Base-by-base conservation (phyloP, 768 basidiomycete species). In the Kwoniella mangroviensis region DNA sequence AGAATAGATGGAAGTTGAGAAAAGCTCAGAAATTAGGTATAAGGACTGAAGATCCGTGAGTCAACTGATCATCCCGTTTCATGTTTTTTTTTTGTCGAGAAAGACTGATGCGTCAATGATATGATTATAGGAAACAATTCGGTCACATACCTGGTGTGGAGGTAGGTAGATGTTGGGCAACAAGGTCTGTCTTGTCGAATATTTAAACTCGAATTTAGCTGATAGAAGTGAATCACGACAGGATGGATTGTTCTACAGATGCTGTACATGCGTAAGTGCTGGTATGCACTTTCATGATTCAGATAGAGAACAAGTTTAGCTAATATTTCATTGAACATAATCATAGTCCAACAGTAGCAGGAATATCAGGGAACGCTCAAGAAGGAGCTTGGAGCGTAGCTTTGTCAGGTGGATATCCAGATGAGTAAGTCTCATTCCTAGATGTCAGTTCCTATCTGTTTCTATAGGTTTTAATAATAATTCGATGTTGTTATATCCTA, bases 161-260 rank as follows among this genome's bases (percentile, higher is more conserved):
- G 26, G 88, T 94, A 17, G 93, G 93, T 2, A 89, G 89, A 26
- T 92, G 91, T 90, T 97, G 93, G 92, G 87, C 88, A 65, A 87
- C 86, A 5, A 85, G 93, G 85, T 86, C 84, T 66, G 88, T 75
- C 11, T 4, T 26, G 28, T 45, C 26, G 15, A 28, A 59, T 26
- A 24, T 7, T 9, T 7, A 57, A 3, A 15, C 28, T 28, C 2
- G 10, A 56, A 15, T 24, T 2, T 63, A n/a, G 28, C n/a, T 64
- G 19, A 63, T 66, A 19, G 24, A 15, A 49, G 45, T 19, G 3
- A 49, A 49, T 12, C 10, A 1, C 22, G 65, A 21, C 72, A 71
- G 43, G 53, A 88, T 88, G 64, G 85, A 86, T 63, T 86, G 85
- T 53, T 94, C 93, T 73, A 92, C 91, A 1, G 93, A 92, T 80